Evolutionary conservation across 163 green algal species (phyloP), one percentile per base, ranked within the genome.

Genomic region (Chlorella variabilis): DNA sequence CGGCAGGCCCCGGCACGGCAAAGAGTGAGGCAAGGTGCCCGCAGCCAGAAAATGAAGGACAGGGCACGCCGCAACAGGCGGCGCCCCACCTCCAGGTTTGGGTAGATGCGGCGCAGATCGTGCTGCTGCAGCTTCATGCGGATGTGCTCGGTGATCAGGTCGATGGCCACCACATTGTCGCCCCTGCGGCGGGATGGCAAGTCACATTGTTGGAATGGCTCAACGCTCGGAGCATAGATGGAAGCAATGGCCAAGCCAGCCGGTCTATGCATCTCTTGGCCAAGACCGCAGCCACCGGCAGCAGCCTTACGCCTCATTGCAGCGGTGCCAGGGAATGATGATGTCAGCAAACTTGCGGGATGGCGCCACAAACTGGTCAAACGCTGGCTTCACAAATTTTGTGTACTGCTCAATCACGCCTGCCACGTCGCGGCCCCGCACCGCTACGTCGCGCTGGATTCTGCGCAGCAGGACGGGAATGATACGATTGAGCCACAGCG

Each of bases 61-160:
- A n/a, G n/a, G n/a, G n/a, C n/a, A n/a, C 36, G 33, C 38, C 38
- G 39, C 21, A 6, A 38, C 59, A 39, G 6, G 27, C n/a, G 6
- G 9, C n/a, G 8, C 27, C 59, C 29, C 56, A 70, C 73, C 84
- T 98, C 90, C n/a, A 99, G 89, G 86, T 98, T 98, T 66, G 89
- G 85, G 88, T 98, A 98, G 79, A 98, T 95, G 38, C 96, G 92
- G 38, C 90, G 80, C 85, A 99, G 88, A 81, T 98, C 96, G 71
- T 96, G 94, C 87, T 97, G 85, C 71, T 94, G 90, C 68, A 99
- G 92, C 88, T 99, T 99, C 75, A 90, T 92, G 29, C 90, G 87
- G 86, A 99, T 98, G 89, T 98, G 94, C 82, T 98, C 87, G n/a
- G 94, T 96, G 91, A 98, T 98, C 62, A 98, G 88, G 86, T 99